phyloP scores from a whole-genome alignment of 805 yeast genomes.

The Kazachstania viticola region DNA sequence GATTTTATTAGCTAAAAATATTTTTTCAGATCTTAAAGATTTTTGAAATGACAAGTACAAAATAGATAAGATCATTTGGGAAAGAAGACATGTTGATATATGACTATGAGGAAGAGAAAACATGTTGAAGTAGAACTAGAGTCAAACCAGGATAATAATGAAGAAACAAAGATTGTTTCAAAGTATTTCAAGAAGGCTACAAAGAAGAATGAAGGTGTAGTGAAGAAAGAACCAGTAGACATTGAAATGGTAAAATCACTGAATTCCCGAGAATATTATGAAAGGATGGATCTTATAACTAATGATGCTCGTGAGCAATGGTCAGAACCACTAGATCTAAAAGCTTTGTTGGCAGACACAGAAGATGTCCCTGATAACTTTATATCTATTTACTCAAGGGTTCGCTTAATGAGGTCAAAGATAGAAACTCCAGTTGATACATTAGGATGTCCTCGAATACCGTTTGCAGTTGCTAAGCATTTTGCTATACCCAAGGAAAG shows the following conservation, averaged over 20 bases:
- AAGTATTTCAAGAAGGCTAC: too few species aligned
- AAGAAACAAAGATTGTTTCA: background rate
- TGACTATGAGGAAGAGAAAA: background rate
- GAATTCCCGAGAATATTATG: constrained; percentile 14
- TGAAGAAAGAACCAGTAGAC: background rate
- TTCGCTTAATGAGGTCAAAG: constrained; percentile 55
- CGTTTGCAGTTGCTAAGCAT: constrained; percentile 26
- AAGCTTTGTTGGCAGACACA: constrained; percentile 3
- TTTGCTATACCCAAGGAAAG: constrained; percentile 17
- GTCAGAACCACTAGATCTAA: constrained; percentile 6
- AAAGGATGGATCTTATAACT: constrained; percentile 13
- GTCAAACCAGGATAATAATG: too few species aligned
- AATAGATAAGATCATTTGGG: too few species aligned
- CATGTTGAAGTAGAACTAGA: background rate
- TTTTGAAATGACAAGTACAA: too few species aligned
- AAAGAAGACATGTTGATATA: too few species aligned
- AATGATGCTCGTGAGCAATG: constrained; percentile 16
- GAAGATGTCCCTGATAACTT: constrained; percentile 33
- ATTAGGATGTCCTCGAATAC: constrained; percentile 66
- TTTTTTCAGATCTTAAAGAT: too few species aligned
- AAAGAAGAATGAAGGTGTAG: background rate
- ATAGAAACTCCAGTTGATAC: constrained; percentile 73
- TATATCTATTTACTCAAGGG: constrained; percentile 41
- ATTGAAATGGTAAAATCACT: constrained; percentile 15
- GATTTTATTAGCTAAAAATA: too few species aligned